These are phyloP conservation scores for Auricularia sp. DNA, from an alignment of 768 basidiomycete genomes.

Conservation along the genomic window DNA sequence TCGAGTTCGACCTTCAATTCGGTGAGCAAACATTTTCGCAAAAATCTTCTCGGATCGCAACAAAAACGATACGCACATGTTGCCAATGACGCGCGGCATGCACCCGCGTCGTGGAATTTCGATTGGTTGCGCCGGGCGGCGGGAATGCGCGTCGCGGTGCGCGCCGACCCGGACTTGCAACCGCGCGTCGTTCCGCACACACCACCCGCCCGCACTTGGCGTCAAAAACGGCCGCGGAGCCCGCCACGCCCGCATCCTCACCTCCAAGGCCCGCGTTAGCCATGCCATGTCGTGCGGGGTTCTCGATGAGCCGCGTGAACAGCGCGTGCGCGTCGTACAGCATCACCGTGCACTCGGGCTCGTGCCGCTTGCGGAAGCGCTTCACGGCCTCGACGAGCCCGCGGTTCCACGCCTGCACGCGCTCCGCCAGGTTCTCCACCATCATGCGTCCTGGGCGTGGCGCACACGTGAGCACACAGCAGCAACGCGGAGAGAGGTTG, in stretches of 20 bases:
- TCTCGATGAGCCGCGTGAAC: background rate
- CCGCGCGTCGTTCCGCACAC: constrained; percentile 10
- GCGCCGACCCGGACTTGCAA: too few species aligned
- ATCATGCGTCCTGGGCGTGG: background rate
- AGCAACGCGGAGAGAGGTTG: too few species aligned
- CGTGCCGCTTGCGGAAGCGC: background rate
- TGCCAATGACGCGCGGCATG: too few species aligned
- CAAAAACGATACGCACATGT: too few species aligned
- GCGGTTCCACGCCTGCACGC: background rate
- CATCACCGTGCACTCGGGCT: background rate
- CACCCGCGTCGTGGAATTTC: too few species aligned
- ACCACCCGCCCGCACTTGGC: constrained; percentile 31
- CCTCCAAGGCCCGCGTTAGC: background rate
- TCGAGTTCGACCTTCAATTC: too few species aligned
- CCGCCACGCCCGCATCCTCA: background rate
- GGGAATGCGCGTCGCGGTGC: too few species aligned
- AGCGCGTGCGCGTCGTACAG: background rate
- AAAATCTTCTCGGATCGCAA: too few species aligned
- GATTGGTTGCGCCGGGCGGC: too few species aligned
- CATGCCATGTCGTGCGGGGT: background rate
- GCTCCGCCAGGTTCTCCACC: background rate
- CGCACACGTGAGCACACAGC: too few species aligned
- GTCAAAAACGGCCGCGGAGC: constrained; percentile 23
- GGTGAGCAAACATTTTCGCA: too few species aligned
- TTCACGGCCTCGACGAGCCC: background rate